Base-by-base conservation (phyloP, 2,329 filamentous ascomycete species). In the Coleophoma cylindrospora region DNA sequence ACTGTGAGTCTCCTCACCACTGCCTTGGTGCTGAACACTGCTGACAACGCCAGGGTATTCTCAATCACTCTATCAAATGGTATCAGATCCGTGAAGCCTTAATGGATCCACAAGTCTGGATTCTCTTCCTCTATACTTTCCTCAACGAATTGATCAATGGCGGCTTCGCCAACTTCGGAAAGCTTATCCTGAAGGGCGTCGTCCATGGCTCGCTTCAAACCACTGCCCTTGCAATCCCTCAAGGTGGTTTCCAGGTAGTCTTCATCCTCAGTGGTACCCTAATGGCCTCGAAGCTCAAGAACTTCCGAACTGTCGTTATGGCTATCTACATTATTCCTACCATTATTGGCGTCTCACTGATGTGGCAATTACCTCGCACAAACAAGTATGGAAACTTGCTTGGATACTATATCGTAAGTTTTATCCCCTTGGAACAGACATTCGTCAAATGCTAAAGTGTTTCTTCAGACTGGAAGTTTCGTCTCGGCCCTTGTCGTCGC, bases 141-240 rank as follows among this genome's bases (percentile, higher is more conserved):
- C 61, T 79, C 15, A 81, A 81, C 50, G 77, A 81, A 55, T 64
- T 69, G 2, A 71, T 80, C 54, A 81, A 72, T 45, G 75, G 75
- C 3, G 78, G 77, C 0, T 62, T 78, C 9, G 72, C 77, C 5
- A 80, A 76, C 55, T 81, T 81, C 54, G 73, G 74, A 37, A 80
- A 77, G 49, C 68, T 78, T 19, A 80, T 81, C 48, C 71, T 80
- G 59, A 79, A 79, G 50, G 70, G 74, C 1, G 63, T 77, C 2
- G 71, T 71, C 15, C 57, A 60, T 1, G 67, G 72, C 44, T 55
- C 73, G 0, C 65, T 78, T 0, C 57, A 68, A 8, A 79, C 79
- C 0, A 77, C 76, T 0, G 73, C 73, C 0, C 68, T 77, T 3
- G 78, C 76, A 0, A 81, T 82, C 33, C 79, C 79, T 0, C 70